Evolutionary conservation across 2,329 filamentous ascomycete genomes (phyloP).

Genomic region (Celoporthe dispersa): DNA sequence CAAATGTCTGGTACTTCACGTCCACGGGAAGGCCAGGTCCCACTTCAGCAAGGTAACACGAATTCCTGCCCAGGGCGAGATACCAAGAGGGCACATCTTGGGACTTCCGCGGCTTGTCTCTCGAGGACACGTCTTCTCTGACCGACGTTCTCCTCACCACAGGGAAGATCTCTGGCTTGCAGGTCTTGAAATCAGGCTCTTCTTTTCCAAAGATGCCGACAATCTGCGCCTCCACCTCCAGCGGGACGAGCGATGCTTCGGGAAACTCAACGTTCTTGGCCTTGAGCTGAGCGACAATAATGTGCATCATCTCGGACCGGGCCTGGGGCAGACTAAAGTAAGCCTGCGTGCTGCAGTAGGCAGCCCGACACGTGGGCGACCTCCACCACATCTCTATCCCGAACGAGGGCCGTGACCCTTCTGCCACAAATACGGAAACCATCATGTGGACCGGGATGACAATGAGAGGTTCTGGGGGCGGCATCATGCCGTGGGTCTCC

Average conservation of each 20-base stretch:
- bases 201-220: slow-evolving; percentile 50
- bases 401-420: slow-evolving; percentile 53
- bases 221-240: slow-evolving; percentile 53
- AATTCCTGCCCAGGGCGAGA: slow-evolving; percentile 57
- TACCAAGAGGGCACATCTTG: slow-evolving; percentile 58
- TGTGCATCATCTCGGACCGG: slow-evolving; percentile 54
- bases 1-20: slow-evolving; percentile 54
- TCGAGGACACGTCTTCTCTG: slow-evolving; percentile 39
- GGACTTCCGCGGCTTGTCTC: slow-evolving; percentile 50
- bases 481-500: slow-evolving; percentile 35
- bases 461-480: slow-evolving; percentile 40
- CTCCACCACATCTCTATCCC: slow-evolving; percentile 63
- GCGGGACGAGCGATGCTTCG: slow-evolving; percentile 46
- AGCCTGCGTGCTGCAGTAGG: slow-evolving; percentile 53
- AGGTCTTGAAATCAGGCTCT: slow-evolving; percentile 44
- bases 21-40: slow-evolving; percentile 51
- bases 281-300: slow-evolving; percentile 46
- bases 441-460: slow-evolving; percentile 55
- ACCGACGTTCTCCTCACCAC: slow-evolving; percentile 54
- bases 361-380: slow-evolving; percentile 47
- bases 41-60: slow-evolving; percentile 57
- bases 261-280: slow-evolving; percentile 39
- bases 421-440: slow-evolving; percentile 57
- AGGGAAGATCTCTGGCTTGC: slow-evolving; percentile 53
- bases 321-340: slow-evolving; percentile 55